Base-by-base conservation (phyloP, 2,329 filamentous ascomycete genomes). In the Mariannaea elegans region DNA sequence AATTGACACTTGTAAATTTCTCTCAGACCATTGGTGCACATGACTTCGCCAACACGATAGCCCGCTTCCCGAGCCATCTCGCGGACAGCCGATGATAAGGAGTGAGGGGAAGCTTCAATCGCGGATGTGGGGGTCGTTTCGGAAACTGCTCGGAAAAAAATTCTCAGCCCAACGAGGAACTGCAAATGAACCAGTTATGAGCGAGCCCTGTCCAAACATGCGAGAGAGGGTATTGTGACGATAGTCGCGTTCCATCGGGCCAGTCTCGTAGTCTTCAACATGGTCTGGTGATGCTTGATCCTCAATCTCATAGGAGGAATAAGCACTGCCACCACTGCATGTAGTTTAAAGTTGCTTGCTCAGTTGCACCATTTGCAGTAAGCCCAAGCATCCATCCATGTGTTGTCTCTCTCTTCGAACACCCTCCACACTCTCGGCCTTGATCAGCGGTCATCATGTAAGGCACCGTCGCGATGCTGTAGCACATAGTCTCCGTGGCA, bases 401-500 rank as follows among this genome's bases (percentile, higher is more conserved):
- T n/a, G 8, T 18, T 36, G 14, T 29, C 9, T 4, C 49, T 27
- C 27, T 19, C 32, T 27, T 38, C n/a, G 31, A 42, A 12, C 50
- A 29, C 31, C 45, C 48, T 32, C 56, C 41, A 36, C 46, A 31
- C 51, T 29, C 23, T 54, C 38, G 24, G 36, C 48, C 42, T 41
- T 27, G 49, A 49, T 46, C 45, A 57, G 23, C 42, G 34, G 55
- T 59, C 48, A 51, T 58, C 59, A 61, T 69, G 61, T 58, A 69
- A 69, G 66, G 66, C 55, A 69, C 66, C 56, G 66, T 56, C 53
- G 41, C 47, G 54, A 49, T 18, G 41, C 24, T 47, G 42, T 47
- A 27, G n/a, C 27, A 59, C 49, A 31, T 31, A 23, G 38, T 42
- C 19, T 46, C 48, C 23, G 36, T 47, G 34, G 48, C 27, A 47